Base-by-base conservation (phyloP, 495 filamentous ascomycete species). In the Tuber brumale region DNA sequence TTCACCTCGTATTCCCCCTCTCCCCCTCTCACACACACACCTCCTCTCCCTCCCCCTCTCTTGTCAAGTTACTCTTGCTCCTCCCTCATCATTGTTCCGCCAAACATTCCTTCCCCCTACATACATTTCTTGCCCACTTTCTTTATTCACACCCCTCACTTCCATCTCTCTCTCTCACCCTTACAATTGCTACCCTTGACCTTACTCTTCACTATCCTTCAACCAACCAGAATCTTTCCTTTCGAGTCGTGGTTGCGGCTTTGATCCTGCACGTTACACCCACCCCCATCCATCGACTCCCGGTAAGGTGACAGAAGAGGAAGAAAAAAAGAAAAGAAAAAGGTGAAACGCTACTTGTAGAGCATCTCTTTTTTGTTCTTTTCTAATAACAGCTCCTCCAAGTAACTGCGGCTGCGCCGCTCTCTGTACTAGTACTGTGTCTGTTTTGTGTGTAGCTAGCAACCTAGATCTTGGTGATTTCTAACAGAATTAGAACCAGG, bases 301-400 rank as follows among this genome's bases (percentile, higher is more conserved):
- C 71, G 41, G 71, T 45, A 72, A 45, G 70, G 71, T 71, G 71
- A 74, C 31, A 16, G 45, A 74, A 71, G 14, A 70, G 69, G 45
- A 35, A 9, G 9, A 70, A 57, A 76, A 70, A 41, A 23, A 8
- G 57, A 76, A 12, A 72, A 2, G 31, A 73, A 72, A 48, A 76
- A 75, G 46, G 27, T 42, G 75, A 71, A 77, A 71, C 27, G n/a
- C 44, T 61, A 39, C 37, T 39, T 39, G 37, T 39, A 77, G 43
- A 43, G 31, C 44, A 72, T 80, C 37, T 71, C 44, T 72, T 78
- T 69, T 39, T 39, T 2, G 37, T 39, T 39, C 46, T 46, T 72
- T 76, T 69, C 71, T 71, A 79, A 75, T 79, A 61, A 61, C 51
- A 31, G 51, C 51, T 27, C n/a, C 4, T 61, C 14, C 51, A 61